Evolutionary conservation across 352 stramenopile species (phyloP).

Genomic region (Phytophthora kernoviae): DNA sequence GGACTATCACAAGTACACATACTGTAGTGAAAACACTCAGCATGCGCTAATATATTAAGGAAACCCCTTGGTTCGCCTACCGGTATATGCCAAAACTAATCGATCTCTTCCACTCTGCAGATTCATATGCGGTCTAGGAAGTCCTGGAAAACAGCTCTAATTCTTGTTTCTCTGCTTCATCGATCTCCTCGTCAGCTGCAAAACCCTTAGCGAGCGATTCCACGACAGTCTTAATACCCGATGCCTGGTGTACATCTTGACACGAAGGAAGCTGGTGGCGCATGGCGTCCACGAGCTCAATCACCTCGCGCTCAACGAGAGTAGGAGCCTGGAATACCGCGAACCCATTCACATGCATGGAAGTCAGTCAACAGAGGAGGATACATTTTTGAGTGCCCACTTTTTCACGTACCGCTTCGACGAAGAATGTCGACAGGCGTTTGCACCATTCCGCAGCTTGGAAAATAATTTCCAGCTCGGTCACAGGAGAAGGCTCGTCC

Average conservation of each 20-base stretch:
- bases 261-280: conserved; percentile 64
- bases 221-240: conserved; percentile 47
- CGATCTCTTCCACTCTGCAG: not conserved
- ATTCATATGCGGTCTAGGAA: conserved; percentile 35
- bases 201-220: conserved; percentile 30
- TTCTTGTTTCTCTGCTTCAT: conserved; percentile 63
- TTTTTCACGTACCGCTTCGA: conserved; percentile 43
- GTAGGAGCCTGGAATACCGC: conserved; percentile 33
- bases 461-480: conserved; percentile 54
- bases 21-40: too few relatives aligned
- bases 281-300: conserved; percentile 69
- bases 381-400: not conserved
- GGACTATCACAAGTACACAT: too few relatives aligned
- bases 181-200: conserved; percentile 40
- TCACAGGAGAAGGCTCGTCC: conserved; percentile 30
- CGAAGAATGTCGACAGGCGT: conserved; percentile 54
- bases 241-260: conserved; percentile 39
- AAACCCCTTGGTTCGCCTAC: not conserved
- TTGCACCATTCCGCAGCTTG: conserved; percentile 60
- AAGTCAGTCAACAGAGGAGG: not conserved
- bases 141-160: conserved; percentile 46
- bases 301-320: conserved; percentile 46
- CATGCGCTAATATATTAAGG: conserved; percentile 22
- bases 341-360: conserved; percentile 1
- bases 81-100: conserved; percentile 1